Conservation (phyloP, 176 grass and related monocot genomes). For the Bothriochloa decipiens region DNA sequence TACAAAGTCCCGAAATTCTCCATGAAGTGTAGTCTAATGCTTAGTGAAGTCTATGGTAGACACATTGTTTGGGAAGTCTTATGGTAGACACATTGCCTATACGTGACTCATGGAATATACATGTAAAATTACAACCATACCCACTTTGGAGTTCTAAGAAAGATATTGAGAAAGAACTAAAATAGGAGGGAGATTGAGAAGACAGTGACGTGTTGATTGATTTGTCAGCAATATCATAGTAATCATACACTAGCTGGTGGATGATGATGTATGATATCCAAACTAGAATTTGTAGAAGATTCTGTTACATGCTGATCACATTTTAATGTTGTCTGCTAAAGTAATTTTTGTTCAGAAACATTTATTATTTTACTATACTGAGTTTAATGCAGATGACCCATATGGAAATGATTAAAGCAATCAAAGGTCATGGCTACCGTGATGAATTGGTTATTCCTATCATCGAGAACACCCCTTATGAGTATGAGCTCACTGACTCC, state of each 20-base stretch:
- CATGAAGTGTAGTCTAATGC: not conserved
- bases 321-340: too few species aligned
- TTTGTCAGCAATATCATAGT: not conserved
- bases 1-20: not conserved
- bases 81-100: not conserved
- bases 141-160: not conserved
- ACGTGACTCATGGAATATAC: too few species aligned
- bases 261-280: not conserved
- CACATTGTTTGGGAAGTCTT: not conserved
- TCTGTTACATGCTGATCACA: not conserved
- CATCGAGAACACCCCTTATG: constrained; percentile 80
- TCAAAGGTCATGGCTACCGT: constrained; percentile 60
- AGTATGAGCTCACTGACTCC: constrained; percentile 67
- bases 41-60: not conserved
- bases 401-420: constrained; percentile 95
- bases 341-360: too few species aligned
- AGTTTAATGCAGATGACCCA: constrained; percentile 70
- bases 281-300: not conserved
- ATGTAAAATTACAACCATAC: not conserved
- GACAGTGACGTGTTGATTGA: not conserved
- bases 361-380: not conserved
- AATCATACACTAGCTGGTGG: not conserved
- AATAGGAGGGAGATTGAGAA: not conserved
- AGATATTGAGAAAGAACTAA: not conserved
- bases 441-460: constrained; percentile 90